Evolutionary conservation across 192 early-diverging fungal species (phyloP).

Genomic region (Chytriomyces sp.): DNA sequence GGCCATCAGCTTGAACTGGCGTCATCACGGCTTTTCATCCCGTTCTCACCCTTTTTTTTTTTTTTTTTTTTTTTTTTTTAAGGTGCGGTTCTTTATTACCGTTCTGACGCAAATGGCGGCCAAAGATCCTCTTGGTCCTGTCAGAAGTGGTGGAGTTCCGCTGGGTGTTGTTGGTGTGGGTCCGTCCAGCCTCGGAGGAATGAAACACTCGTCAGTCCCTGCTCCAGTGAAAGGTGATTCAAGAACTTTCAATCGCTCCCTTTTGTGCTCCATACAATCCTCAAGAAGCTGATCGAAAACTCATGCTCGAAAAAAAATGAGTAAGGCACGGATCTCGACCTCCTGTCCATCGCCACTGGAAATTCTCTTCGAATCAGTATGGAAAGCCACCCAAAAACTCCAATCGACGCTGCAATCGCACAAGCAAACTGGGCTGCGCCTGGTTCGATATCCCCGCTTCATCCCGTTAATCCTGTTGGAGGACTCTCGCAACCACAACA

Average conservation of each 20-base stretch:
- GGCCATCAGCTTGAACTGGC: no score
- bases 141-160: background rate
- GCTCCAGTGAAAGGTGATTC: conserved; percentile 9
- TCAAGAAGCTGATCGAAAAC: background rate
- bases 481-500: background rate
- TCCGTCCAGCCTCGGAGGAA: background rate
- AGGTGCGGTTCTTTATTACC: conserved; percentile 83
- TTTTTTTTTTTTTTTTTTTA: no score
- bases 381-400: conserved; percentile 48
- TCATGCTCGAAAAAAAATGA: no score
- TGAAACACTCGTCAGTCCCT: conserved; percentile 15
- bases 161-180: background rate
- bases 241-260: background rate
- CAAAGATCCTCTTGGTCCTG: conserved; percentile 64
- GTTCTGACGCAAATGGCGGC: conserved; percentile 93
- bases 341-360: conserved; percentile 28
- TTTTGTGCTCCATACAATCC: conserved; percentile 9
- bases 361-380: conserved; percentile 19
- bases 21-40: no score
- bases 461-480: background rate
- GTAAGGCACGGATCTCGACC: conserved; percentile 16
- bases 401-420: conserved; percentile 49
- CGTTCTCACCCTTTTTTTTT: no score
- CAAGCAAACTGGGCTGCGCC: conserved; percentile 51
- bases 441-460: conserved; percentile 4